phyloP scores from a whole-genome alignment of 768 basidiomycete genomes.

The Suillus bovinus region DNA sequence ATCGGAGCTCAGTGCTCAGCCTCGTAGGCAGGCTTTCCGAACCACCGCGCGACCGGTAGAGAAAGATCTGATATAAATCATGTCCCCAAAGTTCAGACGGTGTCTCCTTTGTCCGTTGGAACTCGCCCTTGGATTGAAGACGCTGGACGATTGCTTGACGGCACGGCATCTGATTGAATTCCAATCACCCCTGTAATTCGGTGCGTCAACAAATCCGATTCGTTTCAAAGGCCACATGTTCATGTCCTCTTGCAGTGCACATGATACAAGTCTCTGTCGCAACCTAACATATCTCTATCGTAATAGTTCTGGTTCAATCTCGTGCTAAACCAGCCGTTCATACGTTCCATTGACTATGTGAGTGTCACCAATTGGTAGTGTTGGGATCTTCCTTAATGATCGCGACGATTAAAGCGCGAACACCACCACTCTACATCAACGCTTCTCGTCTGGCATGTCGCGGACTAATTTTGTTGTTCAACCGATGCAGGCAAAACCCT shows the following conservation, averaged over 20 bases:
- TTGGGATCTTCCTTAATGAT: not conserved
- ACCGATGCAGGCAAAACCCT: not conserved
- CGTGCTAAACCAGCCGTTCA: too few relatives aligned
- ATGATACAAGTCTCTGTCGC: not conserved
- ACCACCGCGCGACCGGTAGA: not conserved
- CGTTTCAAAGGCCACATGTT: not conserved
- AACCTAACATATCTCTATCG: not conserved
- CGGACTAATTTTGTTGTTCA: not conserved
- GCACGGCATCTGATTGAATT: not conserved
- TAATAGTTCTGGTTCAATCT: too few relatives aligned
- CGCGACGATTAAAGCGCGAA: not conserved
- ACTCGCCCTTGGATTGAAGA: not conserved
- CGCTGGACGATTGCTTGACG: not conserved
- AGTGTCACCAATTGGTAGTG: not conserved
- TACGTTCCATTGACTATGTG: not conserved
- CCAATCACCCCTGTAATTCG: not conserved
- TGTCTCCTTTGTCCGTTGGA: not conserved
- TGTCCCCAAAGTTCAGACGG: not conserved
- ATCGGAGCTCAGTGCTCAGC: not conserved
- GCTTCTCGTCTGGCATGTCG: not conserved
- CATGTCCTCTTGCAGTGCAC: not conserved
- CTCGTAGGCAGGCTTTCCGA: not conserved
- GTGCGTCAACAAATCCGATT: not conserved
- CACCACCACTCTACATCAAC: not conserved
- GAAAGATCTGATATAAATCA: not conserved